These are phyloP conservation scores for Yamadazyma atlantica DNA, from an alignment of 1,139 yeast species.

Conservation along the genomic window DNA sequence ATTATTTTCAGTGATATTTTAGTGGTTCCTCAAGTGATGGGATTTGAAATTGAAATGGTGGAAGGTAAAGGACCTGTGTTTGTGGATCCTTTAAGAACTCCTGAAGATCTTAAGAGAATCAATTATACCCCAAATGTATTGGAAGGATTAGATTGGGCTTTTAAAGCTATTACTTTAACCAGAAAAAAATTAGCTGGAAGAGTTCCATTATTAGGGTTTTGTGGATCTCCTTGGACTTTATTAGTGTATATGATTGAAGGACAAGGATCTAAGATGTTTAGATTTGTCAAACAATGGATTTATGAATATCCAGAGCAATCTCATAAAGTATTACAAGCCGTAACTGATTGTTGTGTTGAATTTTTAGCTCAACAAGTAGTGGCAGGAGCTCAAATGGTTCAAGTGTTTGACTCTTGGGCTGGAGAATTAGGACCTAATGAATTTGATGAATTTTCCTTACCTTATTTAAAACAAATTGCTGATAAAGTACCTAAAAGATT, in stretches of 20 bases:
- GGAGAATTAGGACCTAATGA: constrained; percentile 93
- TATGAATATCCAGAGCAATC: constrained; percentile 74
- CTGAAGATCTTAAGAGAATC: constrained; percentile 63
- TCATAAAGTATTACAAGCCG: constrained; percentile 69
- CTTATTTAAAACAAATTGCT: constrained; percentile 79
- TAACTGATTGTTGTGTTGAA: constrained; percentile 87
- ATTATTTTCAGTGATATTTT: constrained; percentile 93
- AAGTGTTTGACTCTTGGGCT: constrained; percentile 97
- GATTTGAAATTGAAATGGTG: constrained; percentile 89
- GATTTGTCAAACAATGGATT: constrained; percentile 91
- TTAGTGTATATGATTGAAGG: constrained; percentile 98
- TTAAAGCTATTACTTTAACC: constrained; percentile 85
- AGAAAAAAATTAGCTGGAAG: constrained; percentile 81
- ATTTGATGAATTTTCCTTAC: constrained; percentile 83
- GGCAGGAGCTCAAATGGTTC: constrained; percentile 98
- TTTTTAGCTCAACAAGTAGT: constrained; percentile 91
- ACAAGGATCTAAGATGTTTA: constrained; percentile 88
- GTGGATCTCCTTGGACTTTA: constrained; percentile 98
- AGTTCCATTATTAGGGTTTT: constrained; percentile 92
- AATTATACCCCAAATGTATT: constrained; percentile 65
- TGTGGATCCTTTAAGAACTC: constrained; percentile 79
- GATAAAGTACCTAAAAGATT: constrained; percentile 67
- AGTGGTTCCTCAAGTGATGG: constrained; percentile 98
- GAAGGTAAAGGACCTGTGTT: constrained; percentile 96
- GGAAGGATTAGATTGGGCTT: constrained; percentile 89